These are phyloP conservation scores for Kurtzmaniella natalensis DNA, from an alignment of 1,139 yeast species.

Conservation along the genomic window DNA sequence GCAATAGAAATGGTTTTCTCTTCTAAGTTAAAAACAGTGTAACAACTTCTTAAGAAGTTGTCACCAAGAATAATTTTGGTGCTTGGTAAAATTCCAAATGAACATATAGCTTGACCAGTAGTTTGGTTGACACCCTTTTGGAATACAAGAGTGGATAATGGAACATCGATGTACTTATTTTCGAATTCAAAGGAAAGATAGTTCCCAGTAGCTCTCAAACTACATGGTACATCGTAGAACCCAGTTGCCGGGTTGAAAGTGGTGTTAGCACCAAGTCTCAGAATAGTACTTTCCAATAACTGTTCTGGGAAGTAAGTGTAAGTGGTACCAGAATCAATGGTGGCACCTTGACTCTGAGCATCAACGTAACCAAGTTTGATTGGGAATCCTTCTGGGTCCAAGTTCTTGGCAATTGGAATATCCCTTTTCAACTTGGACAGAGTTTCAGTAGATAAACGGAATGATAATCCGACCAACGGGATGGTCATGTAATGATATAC, in stretches of 20 bases:
- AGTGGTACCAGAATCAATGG: conserved; percentile 41
- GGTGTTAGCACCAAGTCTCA: conserved; percentile 15
- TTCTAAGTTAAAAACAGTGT: conserved; percentile 36
- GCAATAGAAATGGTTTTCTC: conserved; percentile 34
- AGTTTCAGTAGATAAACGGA: conserved; percentile 7
- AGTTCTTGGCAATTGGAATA: conserved; percentile 1
- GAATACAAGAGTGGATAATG: conserved; percentile 19
- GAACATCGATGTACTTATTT: conserved; percentile 20
- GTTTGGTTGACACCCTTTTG: conserved; percentile 11
- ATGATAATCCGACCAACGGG: conserved; percentile 14
- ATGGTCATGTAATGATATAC: conserved; percentile 19
- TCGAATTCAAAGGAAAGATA: conserved; percentile 24
- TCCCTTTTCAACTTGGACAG: conserved; percentile 9
- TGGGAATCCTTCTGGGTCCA: background rate
- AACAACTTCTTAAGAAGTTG: conserved; percentile 35
- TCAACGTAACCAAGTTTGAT: conserved; percentile 1
- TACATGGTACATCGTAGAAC: conserved; percentile 26
- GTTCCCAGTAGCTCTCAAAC: conserved; percentile 21
- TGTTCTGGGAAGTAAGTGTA: conserved; percentile 24
- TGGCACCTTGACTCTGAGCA: background rate
- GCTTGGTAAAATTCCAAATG: conserved; percentile 16
- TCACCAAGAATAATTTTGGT: conserved; percentile 24
- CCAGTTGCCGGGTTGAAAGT: conserved; percentile 13
- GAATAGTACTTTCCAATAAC: conserved; percentile 14
- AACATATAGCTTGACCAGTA: conserved; percentile 11